A percentile compares a stretch with the other conserved stretches of the same genome.
Evolutionary conservation across 257 asterid species (phyloP).

Genomic region (Gynochthodes officinalis): DNA sequence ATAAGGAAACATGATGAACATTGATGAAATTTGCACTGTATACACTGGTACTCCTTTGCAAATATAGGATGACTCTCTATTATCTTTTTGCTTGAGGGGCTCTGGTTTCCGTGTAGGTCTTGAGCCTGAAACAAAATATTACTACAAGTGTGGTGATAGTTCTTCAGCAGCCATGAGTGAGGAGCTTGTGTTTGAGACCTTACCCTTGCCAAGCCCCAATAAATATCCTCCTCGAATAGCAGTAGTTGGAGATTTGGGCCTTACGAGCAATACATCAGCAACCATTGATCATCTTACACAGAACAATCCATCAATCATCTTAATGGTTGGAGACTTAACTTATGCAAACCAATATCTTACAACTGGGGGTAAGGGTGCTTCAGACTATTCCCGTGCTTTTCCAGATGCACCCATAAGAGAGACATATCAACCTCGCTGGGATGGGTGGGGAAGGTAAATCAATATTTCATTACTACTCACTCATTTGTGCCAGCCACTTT

Average conservation of each 20-base stretch:
- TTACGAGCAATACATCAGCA: slow-evolving; percentile 67
- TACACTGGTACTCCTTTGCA: neutral
- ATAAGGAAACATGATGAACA: neutral
- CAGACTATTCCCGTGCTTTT: slow-evolving; percentile 66
- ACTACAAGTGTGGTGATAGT: slow-evolving; percentile 86
- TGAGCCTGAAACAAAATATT: slow-evolving; percentile 64
- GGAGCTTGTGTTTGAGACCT: slow-evolving; percentile 53
- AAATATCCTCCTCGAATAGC: slow-evolving; percentile 68
- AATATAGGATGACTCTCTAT: neutral
- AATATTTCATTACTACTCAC: neutral
- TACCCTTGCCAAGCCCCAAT: slow-evolving; percentile 54
- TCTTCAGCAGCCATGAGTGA: slow-evolving; percentile 62
- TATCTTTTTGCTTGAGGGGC: neutral
- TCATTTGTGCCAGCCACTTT: neutral
- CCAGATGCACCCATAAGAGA: slow-evolving; percentile 80
- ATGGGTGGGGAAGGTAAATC: slow-evolving; percentile 82
- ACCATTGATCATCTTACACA: slow-evolving; percentile 64
- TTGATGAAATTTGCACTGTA: neutral
- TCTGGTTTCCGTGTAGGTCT: slow-evolving; percentile 45
- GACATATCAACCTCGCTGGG: slow-evolving; percentile 89
- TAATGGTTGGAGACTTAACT: slow-evolving; percentile 72
- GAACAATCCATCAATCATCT: slow-evolving; percentile 60
- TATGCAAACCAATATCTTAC: slow-evolving; percentile 83
- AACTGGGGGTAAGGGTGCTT: slow-evolving; percentile 73
- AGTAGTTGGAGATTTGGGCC: slow-evolving; percentile 79